These are phyloP conservation scores for Dalechampia spathulata DNA, from an alignment of 441 rosid genomes.

Conservation along the genomic window DNA sequence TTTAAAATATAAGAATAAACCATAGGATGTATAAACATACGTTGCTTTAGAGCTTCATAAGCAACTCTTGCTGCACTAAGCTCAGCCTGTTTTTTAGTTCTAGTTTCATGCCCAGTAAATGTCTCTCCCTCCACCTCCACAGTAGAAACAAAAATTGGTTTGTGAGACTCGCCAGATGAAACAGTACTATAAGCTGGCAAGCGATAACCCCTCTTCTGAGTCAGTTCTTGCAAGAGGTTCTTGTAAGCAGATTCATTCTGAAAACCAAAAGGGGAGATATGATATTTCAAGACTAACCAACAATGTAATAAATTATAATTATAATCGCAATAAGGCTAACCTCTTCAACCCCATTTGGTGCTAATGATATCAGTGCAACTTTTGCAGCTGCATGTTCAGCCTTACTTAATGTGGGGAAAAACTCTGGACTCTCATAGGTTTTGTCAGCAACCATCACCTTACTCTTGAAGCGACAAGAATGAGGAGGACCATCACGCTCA, in stretches of 20 bases:
- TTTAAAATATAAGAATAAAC: not conserved
- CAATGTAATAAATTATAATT: not conserved
- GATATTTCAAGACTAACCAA: not conserved
- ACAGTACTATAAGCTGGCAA: slow-evolving; percentile 52
- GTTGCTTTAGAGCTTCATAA: slow-evolving; percentile 30
- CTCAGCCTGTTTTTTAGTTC: slow-evolving; percentile 70
- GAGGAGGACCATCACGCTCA: slow-evolving; percentile 63
- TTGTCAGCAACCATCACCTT: slow-evolving; percentile 47
- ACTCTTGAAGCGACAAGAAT: slow-evolving; percentile 52
- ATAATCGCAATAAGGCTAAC: slow-evolving; percentile 26
- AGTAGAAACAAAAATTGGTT: slow-evolving; percentile 43
- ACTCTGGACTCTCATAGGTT: slow-evolving; percentile 37
- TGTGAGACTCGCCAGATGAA: slow-evolving; percentile 40
- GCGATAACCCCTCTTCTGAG: slow-evolving; percentile 37
- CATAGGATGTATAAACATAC: slow-evolving; percentile 22
- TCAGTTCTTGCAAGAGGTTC: slow-evolving; percentile 67
- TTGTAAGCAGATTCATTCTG: slow-evolving; percentile 57
- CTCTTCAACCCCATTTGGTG: slow-evolving; percentile 31
- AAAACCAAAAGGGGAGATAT: not conserved
- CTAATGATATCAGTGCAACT: slow-evolving; percentile 45
- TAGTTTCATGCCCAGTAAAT: slow-evolving; percentile 47
- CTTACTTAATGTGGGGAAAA: slow-evolving; percentile 46
- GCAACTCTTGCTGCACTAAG: slow-evolving; percentile 75
- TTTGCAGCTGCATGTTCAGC: slow-evolving; percentile 81
- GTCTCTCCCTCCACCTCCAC: slow-evolving; percentile 46